phyloP scores from a whole-genome alignment of 2,329 filamentous ascomycete species.

The Fusarium avenaceum region DNA sequence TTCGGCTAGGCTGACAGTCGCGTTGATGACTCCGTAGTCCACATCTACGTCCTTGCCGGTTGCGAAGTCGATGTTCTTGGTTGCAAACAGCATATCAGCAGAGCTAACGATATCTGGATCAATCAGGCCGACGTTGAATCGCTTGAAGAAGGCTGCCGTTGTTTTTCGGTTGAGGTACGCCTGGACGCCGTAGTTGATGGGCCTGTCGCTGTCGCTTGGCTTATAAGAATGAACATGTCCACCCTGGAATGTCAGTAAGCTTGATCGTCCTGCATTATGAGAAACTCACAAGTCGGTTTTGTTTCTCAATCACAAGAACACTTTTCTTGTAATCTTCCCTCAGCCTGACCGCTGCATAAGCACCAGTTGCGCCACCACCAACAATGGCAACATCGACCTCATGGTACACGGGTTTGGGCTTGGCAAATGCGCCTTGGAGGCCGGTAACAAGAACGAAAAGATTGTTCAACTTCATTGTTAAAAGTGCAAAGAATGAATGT shows the following conservation, averaged over 20 bases:
- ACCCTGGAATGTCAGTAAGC: constrained; percentile 13
- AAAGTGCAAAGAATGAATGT: not conserved
- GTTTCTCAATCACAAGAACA: constrained; percentile 40
- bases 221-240: constrained; percentile 37
- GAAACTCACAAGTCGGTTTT: constrained; percentile 15
- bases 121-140: constrained; percentile 29
- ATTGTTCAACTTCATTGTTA: constrained; percentile 1
- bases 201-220: not conserved
- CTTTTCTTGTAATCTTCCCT: constrained; percentile 35
- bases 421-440: not conserved
- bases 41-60: constrained; percentile 23
- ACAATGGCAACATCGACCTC: constrained; percentile 40
- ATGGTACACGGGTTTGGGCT: not conserved
- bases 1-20: not conserved
- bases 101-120: not conserved
- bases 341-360: constrained; percentile 40
- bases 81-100: not conserved
- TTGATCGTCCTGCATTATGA: accelerated
- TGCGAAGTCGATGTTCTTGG: constrained; percentile 24
- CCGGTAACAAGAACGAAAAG: not conserved
- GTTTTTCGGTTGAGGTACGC: constrained; percentile 29
- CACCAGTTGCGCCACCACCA: constrained; percentile 36
- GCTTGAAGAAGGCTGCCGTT: constrained; percentile 28
- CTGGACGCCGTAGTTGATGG: constrained; percentile 36
- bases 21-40: constrained; percentile 21